Evolutionary conservation across 371 early-diverging fungal species (phyloP), one percentile per base, ranked within the genome.

Genomic region (Syncephalastrum racemosum): DNA sequence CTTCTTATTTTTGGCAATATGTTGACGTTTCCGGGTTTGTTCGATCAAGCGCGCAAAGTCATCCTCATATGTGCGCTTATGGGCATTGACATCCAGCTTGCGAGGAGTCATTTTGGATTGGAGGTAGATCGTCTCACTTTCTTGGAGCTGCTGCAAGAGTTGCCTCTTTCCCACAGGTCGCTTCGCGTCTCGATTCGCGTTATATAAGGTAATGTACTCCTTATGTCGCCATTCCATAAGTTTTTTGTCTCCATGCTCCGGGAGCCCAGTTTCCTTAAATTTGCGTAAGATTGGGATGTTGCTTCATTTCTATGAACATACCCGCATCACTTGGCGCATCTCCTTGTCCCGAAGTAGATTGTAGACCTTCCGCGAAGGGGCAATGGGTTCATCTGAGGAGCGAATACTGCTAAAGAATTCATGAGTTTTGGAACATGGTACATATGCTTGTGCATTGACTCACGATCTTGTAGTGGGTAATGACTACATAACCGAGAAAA

Each of bases 161-260:
- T 31, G 14, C 0, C 22, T 10, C 12, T 31, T 31, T 4, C 53
- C 50, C 13, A 53, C 70, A 2, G 86, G 86, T 18, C 77, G 58
- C 7, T 62, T 63, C 0, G 85, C 66, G 56, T 88, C 88, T 46
- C 74, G 67, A 53, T 88, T 88, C 24, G 88, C 85, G 60, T 84
- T 71, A 61, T 80, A 87, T 31, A 84, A 59, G 25, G 78, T 86
- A 20, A 82, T 59, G 60, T 79, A 88, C 56, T 88, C 86, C 12
- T 71, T 68, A 50, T 88, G 86, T 0, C 88, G 71, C 58, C 77
- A 74, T 45, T 75, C 70, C 70, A 87, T 64, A 51, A 72, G 65
- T 10, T 68, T 63, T 56, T 75, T 81, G 63, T 80, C 82, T 13
- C 88, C 88, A 49, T 75, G 65, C 16, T 71, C 54, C 7, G 83